Conservation (phyloP, 345 rosid species). For the Eucalyptus sp. region DNA sequence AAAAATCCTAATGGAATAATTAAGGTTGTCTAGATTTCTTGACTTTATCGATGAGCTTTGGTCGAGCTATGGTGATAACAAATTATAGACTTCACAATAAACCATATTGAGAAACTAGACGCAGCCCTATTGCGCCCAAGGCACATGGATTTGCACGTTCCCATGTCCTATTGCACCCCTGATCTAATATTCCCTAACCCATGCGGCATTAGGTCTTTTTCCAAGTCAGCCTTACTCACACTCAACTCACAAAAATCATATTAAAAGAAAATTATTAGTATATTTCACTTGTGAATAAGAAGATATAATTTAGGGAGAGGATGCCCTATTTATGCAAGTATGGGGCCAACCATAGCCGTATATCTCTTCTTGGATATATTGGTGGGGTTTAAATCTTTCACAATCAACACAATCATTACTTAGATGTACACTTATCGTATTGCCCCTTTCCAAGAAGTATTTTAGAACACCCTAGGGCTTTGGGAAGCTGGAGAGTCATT, state of each 20-base stretch:
- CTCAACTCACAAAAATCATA: too few relatives aligned
- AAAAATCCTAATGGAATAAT: neutral
- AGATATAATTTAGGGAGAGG: fast-evolving
- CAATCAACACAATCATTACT: too few relatives aligned
- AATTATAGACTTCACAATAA: slow-evolving; percentile 72
- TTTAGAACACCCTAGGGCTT: too few relatives aligned
- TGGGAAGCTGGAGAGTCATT: fast-evolving
- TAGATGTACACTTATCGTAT: too few relatives aligned
- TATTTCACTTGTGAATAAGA: too few relatives aligned
- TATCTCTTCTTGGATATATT: too few relatives aligned
- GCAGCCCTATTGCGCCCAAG: slow-evolving; percentile 59
- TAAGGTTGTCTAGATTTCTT: slow-evolving; percentile 31
- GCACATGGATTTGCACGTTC: slow-evolving; percentile 76
- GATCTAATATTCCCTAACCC: too few relatives aligned
- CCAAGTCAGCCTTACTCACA: fast-evolving
- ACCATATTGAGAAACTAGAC: slow-evolving; percentile 62
- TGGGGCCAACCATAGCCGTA: fast-evolving
- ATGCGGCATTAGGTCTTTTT: too few relatives aligned
- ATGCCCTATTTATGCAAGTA: too few relatives aligned
- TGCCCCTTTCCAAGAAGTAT: too few relatives aligned
- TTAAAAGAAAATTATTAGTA: too few relatives aligned
- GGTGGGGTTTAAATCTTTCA: too few relatives aligned
- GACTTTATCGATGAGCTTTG: slow-evolving; percentile 73
- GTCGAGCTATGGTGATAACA: slow-evolving; percentile 64
- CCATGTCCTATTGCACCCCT: slow-evolving; percentile 54